phyloP scores from a whole-genome alignment of 2,329 filamentous ascomycete genomes.

The Monosporascus sp. region DNA sequence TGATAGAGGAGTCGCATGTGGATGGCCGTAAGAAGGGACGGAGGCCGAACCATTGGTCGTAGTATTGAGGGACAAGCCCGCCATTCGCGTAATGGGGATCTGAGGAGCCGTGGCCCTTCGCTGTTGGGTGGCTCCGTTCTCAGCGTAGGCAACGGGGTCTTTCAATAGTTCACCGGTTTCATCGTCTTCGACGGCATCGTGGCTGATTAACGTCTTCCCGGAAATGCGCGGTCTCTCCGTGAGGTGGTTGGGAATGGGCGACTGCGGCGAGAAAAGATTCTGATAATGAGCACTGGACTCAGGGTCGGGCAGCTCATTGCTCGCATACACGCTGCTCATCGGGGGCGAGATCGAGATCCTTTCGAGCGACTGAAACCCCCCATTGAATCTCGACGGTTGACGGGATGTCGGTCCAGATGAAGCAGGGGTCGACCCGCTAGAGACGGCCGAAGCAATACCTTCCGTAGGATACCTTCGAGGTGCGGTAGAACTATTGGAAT shows the following conservation, averaged over 20 bases:
- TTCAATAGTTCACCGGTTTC: conserved; percentile 69
- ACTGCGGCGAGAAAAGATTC: conserved; percentile 66
- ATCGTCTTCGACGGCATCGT: conserved; percentile 62
- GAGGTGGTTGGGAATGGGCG: conserved; percentile 66
- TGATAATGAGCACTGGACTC: conserved; percentile 52
- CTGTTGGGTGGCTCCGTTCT: conserved; percentile 56
- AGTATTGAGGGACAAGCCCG: conserved; percentile 68
- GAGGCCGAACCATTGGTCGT: conserved; percentile 50
- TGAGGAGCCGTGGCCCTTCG: conserved; percentile 69
- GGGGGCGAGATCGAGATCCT: conserved; percentile 59
- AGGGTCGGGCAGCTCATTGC: conserved; percentile 54
- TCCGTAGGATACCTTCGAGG: conserved; percentile 51
- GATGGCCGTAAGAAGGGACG: conserved; percentile 40
- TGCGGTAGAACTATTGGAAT: conserved; percentile 35
- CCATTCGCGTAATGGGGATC: conserved; percentile 64
- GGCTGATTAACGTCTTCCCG: conserved; percentile 68
- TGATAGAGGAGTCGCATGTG: conserved; percentile 32
- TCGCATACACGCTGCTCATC: conserved; percentile 47
- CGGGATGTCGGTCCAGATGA: conserved; percentile 43
- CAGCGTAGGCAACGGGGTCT: conserved; percentile 67
- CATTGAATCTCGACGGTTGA: conserved; percentile 56
- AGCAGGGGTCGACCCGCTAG: conserved; percentile 37
- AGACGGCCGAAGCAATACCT: conserved; percentile 29
- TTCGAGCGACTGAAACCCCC: conserved; percentile 56
- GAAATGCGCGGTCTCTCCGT: conserved; percentile 54